These are phyloP conservation scores for Pichia sp. DNA, from an alignment of 1,139 yeast genomes.

Conservation along the genomic window DNA sequence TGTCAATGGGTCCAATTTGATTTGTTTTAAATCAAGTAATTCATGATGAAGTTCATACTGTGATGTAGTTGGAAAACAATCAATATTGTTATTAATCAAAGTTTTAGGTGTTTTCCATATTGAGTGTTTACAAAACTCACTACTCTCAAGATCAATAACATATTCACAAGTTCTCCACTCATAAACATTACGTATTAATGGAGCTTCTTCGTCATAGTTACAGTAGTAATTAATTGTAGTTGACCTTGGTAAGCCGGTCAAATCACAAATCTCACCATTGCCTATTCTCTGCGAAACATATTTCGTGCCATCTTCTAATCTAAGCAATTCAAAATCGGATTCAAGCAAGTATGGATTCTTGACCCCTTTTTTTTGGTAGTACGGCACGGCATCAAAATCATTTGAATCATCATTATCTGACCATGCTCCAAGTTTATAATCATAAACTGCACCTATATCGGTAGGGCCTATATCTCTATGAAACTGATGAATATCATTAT, in stretches of 20 bases:
- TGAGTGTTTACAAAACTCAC: constrained; percentile 9
- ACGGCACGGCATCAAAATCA: not conserved
- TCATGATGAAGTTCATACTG: not conserved
- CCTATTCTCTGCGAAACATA: constrained; percentile 47
- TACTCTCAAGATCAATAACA: constrained; percentile 12
- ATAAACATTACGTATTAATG: constrained; percentile 39
- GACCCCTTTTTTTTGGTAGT: not conserved
- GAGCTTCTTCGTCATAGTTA: constrained; percentile 35
- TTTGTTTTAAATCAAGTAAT: not conserved
- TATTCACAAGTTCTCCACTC: constrained; percentile 66
- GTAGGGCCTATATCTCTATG: not conserved
- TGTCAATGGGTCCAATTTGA: constrained; percentile 5
- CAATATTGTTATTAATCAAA: constrained; percentile 1
- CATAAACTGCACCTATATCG: not conserved
- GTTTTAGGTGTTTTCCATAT: constrained; percentile 11
- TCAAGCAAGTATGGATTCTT: constrained; percentile 12
- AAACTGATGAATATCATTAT: constrained; percentile 8
- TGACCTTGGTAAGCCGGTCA: constrained; percentile 56
- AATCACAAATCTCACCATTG: constrained; percentile 67
- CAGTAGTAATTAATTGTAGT: constrained; percentile 66
- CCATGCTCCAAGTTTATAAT: constrained; percentile 14
- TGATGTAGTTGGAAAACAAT: constrained; percentile 3
- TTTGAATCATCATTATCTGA: constrained; percentile 17
- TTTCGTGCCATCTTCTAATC: constrained; percentile 31
- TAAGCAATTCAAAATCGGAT: constrained; percentile 22